A percentile compares a stretch with the other conserved stretches of the same genome.
Evolutionary conservation across 352 stramenopile species (phyloP).

Genomic region (Pythium pyrilobum): DNA sequence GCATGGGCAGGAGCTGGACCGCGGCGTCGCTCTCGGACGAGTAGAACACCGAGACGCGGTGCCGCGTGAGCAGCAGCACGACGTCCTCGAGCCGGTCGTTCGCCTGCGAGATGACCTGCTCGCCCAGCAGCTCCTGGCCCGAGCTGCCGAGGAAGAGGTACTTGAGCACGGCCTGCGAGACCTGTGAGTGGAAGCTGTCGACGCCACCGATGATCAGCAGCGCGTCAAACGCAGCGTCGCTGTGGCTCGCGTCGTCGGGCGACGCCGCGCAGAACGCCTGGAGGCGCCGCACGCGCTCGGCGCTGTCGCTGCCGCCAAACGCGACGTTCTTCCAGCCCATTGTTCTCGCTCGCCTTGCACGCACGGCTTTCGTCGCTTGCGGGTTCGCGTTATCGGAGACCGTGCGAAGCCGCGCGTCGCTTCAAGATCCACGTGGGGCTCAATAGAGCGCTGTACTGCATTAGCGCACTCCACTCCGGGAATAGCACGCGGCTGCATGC

Average conservation of each 20-base stretch:
- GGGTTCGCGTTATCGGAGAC: background rate
- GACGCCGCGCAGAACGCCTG: constrained; percentile 39
- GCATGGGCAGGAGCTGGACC: constrained; percentile 51
- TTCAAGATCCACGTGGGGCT: constrained; percentile 10
- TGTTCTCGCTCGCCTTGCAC: background rate
- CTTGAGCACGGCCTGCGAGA: constrained; percentile 63
- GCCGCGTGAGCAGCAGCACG: constrained; percentile 46
- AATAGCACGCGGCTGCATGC: background rate
- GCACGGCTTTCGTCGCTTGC: background rate
- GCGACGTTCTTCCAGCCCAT: constrained; percentile 56
- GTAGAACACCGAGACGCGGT: constrained; percentile 50
- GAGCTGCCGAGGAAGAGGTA: constrained; percentile 69
- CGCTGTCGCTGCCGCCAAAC: constrained; percentile 52
- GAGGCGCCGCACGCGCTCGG: constrained; percentile 41
- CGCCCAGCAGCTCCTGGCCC: constrained; percentile 63
- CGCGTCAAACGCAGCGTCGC: constrained; percentile 27
- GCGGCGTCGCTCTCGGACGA: constrained; percentile 60
- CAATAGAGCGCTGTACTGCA: constrained; percentile 1
- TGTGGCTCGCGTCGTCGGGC: background rate
- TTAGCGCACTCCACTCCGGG: too few species aligned
- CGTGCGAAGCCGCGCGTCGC: constrained; percentile 6
- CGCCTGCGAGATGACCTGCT: constrained; percentile 67
- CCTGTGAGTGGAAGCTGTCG: constrained; percentile 59
- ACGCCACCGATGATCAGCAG: constrained; percentile 66
- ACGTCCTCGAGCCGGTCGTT: constrained; percentile 66